Evolutionary conservation across 2,329 filamentous ascomycete species (phyloP).

Genomic region (Didymella segeticola): DNA sequence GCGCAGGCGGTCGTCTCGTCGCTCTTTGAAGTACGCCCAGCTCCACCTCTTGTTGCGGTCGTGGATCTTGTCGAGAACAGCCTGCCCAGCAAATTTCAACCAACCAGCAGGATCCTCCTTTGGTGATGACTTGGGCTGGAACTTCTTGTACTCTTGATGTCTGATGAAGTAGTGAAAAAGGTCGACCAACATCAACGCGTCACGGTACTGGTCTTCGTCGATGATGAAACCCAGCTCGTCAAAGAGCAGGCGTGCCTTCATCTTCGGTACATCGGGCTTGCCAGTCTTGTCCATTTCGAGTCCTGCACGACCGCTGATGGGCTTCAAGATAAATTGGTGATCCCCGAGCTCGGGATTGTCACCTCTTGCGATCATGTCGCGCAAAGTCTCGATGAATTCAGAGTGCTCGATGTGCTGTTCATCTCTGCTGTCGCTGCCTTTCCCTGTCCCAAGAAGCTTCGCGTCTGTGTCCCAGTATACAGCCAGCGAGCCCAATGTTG

Average conservation of each 20-base stretch:
- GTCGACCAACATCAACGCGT: conserved; percentile 97
- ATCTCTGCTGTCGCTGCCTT: conserved; percentile 69
- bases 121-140: conserved; percentile 83
- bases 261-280: conserved; percentile 76
- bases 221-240: conserved; percentile 98
- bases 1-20: conserved; percentile 82
- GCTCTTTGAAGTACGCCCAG: conserved; percentile 93
- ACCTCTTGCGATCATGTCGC: conserved; percentile 76
- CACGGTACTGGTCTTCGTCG: conserved; percentile 96
- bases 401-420: conserved; percentile 70
- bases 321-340: conserved; percentile 95
- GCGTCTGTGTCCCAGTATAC: conserved; percentile 99
- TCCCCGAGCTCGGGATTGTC: conserved; percentile 63
- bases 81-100: conserved; percentile 88
- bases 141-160: conserved; percentile 94
- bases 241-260: conserved; percentile 90
- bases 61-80: conserved; percentile 91
- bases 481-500: conserved; percentile 85
- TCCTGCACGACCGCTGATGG: conserved; percentile 93
- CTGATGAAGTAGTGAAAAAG: conserved; percentile 98
- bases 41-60: conserved; percentile 92
- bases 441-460: conserved; percentile 79
- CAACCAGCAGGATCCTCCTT: conserved; percentile 93
- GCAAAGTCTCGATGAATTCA: conserved; percentile 79
- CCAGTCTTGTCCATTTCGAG: conserved; percentile 95